phyloP scores from a whole-genome alignment of 306 rosid genomes.

The Betula pendula region DNA sequence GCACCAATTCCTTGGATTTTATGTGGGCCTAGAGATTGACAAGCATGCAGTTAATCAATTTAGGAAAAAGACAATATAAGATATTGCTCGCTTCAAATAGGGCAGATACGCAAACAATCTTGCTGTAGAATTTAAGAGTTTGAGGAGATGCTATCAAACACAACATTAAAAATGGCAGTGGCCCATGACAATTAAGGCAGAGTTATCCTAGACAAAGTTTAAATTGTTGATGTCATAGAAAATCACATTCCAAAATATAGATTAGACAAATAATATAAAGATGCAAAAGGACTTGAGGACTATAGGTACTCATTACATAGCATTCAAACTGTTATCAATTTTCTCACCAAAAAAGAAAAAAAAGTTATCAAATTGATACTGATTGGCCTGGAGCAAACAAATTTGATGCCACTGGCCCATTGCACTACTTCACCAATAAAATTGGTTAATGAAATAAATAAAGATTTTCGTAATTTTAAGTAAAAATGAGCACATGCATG shows the following conservation, averaged over 20 bases:
- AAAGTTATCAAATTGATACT: neutral
- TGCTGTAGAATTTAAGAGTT: neutral
- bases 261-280: neutral
- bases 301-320: neutral
- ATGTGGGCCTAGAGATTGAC: constrained; percentile 71
- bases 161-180: neutral
- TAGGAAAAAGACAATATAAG: constrained; percentile 2
- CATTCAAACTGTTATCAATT: neutral
- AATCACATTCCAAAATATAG: neutral
- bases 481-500: no score
- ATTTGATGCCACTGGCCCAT: neutral
- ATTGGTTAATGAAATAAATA: constrained; percentile 1
- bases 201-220: neutral
- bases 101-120: neutral
- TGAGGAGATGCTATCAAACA: neutral
- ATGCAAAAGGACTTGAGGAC: neutral
- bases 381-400: neutral
- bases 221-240: neutral
- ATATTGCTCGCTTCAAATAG: neutral
- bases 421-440: neutral
- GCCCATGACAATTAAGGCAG: neutral
- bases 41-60: constrained; percentile 29
- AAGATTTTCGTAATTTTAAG: no score
- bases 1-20: constrained; percentile 99
- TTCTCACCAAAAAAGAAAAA: neutral